Percentiles rank a stretch among this genome's conserved stretches.
Conservation (phyloP, 1,284 basidiomycete species). For the Earliella scabrosa region DNA sequence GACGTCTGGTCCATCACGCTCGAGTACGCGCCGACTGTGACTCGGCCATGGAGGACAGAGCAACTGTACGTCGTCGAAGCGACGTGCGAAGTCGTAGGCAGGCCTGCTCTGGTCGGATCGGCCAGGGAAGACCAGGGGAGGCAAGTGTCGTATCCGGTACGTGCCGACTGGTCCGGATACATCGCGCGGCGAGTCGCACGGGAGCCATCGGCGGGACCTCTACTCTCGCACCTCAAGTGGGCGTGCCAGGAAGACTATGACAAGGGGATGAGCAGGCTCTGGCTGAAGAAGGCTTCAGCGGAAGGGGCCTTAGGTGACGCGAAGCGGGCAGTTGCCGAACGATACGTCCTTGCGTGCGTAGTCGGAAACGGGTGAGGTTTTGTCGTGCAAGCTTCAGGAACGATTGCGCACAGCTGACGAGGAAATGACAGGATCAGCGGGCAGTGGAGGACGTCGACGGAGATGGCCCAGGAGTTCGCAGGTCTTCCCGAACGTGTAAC, state of each 20-base stretch:
- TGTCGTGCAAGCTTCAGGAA: neutral
- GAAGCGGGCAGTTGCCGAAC: slow-evolving; percentile 55
- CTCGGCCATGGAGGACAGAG: slow-evolving; percentile 23
- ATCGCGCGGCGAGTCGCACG: slow-evolving; percentile 39
- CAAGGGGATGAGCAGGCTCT: slow-evolving; percentile 66
- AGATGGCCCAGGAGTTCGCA: slow-evolving; percentile 70
- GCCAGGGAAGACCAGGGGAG: too few species aligned
- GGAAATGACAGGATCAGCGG: slow-evolving; percentile 79
- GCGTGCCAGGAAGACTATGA: slow-evolving; percentile 70
- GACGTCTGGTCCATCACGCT: slow-evolving; percentile 65
- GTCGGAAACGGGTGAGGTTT: slow-evolving; percentile 62
- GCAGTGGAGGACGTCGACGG: slow-evolving; percentile 59
- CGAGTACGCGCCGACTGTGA: slow-evolving; percentile 19
- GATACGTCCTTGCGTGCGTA: slow-evolving; percentile 69
- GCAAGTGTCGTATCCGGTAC: slow-evolving; percentile 34
- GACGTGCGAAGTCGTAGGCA: slow-evolving; percentile 74
- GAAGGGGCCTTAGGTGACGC: slow-evolving; percentile 47
- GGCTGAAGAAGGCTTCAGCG: slow-evolving; percentile 50
- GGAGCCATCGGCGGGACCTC: slow-evolving; percentile 4
- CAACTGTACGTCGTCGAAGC: slow-evolving; percentile 60
- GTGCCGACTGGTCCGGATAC: slow-evolving; percentile 69
- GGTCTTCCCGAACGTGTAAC: slow-evolving; percentile 41
- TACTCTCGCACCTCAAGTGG: slow-evolving; percentile 54
- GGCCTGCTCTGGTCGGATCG: too few species aligned
- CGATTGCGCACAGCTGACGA: too few species aligned